phyloP scores from a whole-genome alignment of 208 protist species.

The Acanthamoeba lugdunensis region DNA sequence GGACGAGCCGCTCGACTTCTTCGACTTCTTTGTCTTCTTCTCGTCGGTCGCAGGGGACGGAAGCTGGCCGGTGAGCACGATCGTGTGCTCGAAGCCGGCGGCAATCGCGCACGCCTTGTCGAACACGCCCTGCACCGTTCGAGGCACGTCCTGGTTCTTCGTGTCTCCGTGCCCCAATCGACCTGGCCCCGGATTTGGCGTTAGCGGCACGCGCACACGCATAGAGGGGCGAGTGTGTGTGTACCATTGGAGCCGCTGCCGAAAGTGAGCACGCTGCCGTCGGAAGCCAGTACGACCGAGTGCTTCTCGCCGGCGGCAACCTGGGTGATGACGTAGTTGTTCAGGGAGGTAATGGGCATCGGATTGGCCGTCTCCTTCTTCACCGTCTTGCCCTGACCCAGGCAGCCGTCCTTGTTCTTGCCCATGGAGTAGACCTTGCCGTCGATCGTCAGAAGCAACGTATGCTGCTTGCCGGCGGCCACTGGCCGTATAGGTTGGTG shows the following conservation, averaged over 20 bases:
- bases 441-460: slow-evolving; percentile 34
- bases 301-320: slow-evolving; percentile 45
- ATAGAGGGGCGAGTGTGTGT: not conserved
- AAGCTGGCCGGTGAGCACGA: not conserved
- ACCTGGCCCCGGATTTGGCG: not conserved
- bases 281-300: not conserved
- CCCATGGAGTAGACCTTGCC: slow-evolving; percentile 63
- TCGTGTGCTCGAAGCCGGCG: slow-evolving; percentile 31
- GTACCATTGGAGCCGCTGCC: slow-evolving; percentile 26
- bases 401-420: slow-evolving; percentile 53
- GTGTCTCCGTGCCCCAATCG: slow-evolving; percentile 2
- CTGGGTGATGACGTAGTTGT: not conserved
- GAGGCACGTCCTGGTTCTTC: slow-evolving; percentile 23
- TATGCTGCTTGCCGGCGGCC: slow-evolving; percentile 45
- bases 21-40: not conserved
- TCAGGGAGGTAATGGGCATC: not conserved
- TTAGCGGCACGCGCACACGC: not conserved
- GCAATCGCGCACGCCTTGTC: slow-evolving; percentile 13
- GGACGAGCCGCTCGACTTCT: not conserved
- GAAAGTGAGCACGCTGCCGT: slow-evolving; percentile 20
- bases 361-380: slow-evolving; percentile 43
- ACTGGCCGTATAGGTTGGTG: not conserved
- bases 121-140: slow-evolving; percentile 36
- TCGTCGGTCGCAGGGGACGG: not conserved
- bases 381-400: slow-evolving; percentile 38